These are phyloP conservation scores for Ophiocordyceps camponoti-leonardi DNA, from an alignment of 2,329 filamentous ascomycete genomes.

Conservation along the genomic window DNA sequence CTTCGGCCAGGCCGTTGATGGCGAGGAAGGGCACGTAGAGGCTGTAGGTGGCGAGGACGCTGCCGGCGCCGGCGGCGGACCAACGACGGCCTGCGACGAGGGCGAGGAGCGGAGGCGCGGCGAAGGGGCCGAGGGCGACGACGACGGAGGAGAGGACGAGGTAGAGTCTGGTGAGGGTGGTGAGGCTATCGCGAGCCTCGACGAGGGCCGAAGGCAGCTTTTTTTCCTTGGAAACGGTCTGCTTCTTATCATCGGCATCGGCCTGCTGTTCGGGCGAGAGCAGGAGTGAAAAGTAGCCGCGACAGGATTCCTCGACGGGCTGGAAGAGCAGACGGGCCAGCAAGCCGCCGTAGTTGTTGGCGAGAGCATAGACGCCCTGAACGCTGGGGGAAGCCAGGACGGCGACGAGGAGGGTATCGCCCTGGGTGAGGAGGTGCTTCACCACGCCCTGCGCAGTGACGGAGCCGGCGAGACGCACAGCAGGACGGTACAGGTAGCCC, in stretches of 20 bases:
- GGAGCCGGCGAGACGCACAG: constrained; percentile 59
- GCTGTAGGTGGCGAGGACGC: constrained; percentile 65
- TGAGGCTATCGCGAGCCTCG: constrained; percentile 35
- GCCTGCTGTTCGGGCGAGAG: constrained; percentile 25
- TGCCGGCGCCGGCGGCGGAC: constrained; percentile 54
- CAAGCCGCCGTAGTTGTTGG: constrained; percentile 86
- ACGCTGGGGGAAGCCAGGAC: constrained; percentile 58
- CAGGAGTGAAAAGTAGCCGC: constrained; percentile 74
- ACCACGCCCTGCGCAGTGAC: constrained; percentile 77
- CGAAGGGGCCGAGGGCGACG: constrained; percentile 53
- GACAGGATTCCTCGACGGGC: constrained; percentile 84
- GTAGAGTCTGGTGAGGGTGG: constrained; percentile 55
- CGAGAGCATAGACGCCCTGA: constrained; percentile 83
- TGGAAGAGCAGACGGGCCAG: constrained; percentile 82
- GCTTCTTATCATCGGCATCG: constrained; percentile 1
- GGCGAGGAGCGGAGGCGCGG: constrained; percentile 55
- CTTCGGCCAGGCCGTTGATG: constrained; percentile 79
- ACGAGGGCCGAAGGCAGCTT: constrained; percentile 12
- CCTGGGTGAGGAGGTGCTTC: constrained; percentile 88
- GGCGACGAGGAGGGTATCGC: constrained; percentile 78
- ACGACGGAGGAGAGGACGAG: constrained; percentile 53
- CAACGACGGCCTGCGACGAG: constrained; percentile 65
- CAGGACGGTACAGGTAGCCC: constrained; percentile 48
- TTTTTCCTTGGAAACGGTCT: constrained; percentile 5
- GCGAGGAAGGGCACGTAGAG: constrained; percentile 89